Evolutionary conservation across 768 basidiomycete species (phyloP).

Genomic region (Tephrocybe sp.): DNA sequence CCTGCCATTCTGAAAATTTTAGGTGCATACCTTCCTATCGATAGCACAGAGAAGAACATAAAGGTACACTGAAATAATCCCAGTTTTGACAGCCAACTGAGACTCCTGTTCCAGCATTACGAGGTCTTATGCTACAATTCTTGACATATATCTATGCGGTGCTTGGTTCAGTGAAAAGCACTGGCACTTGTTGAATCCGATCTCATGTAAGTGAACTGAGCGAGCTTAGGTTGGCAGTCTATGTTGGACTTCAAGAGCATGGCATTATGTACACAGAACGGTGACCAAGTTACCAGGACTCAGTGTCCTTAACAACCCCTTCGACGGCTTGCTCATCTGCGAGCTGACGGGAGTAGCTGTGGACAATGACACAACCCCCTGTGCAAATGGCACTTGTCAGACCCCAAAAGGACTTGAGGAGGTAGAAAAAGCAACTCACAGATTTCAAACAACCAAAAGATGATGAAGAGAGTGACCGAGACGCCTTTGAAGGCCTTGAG

Average conservation of each 20-base stretch:
- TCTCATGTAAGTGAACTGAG: too few species aligned
- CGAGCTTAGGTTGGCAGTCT: neutral
- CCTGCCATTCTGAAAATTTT: neutral
- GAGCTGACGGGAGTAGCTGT: conserved; percentile 42
- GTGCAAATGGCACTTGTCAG: conserved; percentile 1
- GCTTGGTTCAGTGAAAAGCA: too few species aligned
- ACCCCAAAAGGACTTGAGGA: neutral
- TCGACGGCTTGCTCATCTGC: conserved; percentile 39
- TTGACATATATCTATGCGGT: too few species aligned
- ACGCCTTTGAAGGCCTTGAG: conserved; percentile 40
- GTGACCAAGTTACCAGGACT: conserved; percentile 34
- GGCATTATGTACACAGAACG: conserved; percentile 5
- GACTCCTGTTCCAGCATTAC: conserved; percentile 23
- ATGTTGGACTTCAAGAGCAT: neutral
- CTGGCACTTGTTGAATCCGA: too few species aligned
- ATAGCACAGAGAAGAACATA: conserved; percentile 47
- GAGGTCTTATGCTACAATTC: conserved; percentile 35
- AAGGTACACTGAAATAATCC: too few species aligned
- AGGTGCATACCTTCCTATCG: conserved; percentile 59
- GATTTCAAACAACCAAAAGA: conserved; percentile 46
- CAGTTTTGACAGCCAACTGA: too few species aligned
- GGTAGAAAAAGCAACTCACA: conserved; percentile 31
- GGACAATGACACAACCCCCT: conserved; percentile 50
- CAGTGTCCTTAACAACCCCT: conserved; percentile 40
- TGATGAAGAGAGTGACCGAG: conserved; percentile 38